Base-by-base conservation (phyloP, 1,284 basidiomycete species). In the Ceratobasidium sp. region DNA sequence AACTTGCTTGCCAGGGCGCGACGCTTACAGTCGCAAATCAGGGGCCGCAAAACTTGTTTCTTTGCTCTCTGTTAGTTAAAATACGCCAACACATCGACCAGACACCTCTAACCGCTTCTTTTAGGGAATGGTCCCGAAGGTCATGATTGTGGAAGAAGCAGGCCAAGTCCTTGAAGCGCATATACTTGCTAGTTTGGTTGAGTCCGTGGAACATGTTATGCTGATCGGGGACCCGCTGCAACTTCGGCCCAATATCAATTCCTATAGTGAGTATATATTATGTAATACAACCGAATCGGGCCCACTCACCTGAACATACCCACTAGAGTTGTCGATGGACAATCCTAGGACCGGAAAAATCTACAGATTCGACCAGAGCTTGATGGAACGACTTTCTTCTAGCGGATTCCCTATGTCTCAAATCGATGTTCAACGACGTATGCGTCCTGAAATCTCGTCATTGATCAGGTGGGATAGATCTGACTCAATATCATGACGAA, bases 141-240 rank as follows among this genome's bases (percentile, higher is more conserved):
- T 87, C 2, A 74, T 87, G 69, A 76, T 88, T 49, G 83, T 88
- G 0, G 86, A 88, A 75, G 89, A 91, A 75, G 89, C 89, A 0
- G 89, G 89, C 0, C 89, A 91, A 77, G 87, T 91, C 0, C 80
- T 91, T 14, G 89, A 91, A 76, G 85, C 88, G 1, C 89, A 91
- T 72, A 79, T 89, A 9, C 75, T 90, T 0, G 83, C 70, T 1
- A 72, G 71, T 52, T 21, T 64, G 25, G 56, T 70, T 23, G 52
- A 66, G 27, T 70, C 69, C 2, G 56, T 71, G 23, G 29, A 71
- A 67, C 86, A 88, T 52, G 77, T 89, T 19, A 86, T 90, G 57
- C 78, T 84, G 44, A 87, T 90, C 29, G 88, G 88, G 0, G 89
- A 90, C 71, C 88, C 89, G 0, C 78, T 83, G 1, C 89, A 90